Percentiles rank a stretch among this genome's conserved stretches.
Conservation (phyloP, 495 filamentous ascomycete genomes). For the Xylaria telfairii region DNA sequence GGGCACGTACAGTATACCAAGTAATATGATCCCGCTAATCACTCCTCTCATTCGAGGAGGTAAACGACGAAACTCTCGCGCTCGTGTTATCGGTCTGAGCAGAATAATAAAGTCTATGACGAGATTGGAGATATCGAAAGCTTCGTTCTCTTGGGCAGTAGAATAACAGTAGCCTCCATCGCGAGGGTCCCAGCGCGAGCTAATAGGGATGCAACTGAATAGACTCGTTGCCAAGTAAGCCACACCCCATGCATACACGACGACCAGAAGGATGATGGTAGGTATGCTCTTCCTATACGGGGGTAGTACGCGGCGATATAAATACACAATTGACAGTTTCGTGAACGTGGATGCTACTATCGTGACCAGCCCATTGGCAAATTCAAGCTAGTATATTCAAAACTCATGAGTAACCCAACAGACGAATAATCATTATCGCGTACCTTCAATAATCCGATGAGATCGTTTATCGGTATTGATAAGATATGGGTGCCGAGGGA, state of each 20-base stretch:
- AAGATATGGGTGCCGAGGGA: background rate
- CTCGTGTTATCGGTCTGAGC: background rate
- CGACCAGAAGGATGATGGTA: background rate
- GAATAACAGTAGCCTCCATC: background rate
- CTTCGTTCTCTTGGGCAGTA: background rate
- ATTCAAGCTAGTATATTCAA: background rate
- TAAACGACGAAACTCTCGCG: background rate
- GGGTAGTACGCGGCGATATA: background rate
- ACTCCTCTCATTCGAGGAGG: background rate
- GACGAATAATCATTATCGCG: background rate
- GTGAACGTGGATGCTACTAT: slow-evolving; percentile 5
- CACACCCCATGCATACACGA: slow-evolving; percentile 4
- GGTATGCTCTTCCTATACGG: background rate
- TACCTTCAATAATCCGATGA: background rate
- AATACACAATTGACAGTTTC: background rate
- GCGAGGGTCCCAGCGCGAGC: background rate
- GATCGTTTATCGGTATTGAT: background rate
- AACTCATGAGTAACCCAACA: background rate
- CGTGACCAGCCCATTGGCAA: background rate
- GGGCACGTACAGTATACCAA: background rate
- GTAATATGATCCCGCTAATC: background rate
- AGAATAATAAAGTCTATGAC: background rate
- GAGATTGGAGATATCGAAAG: slow-evolving; percentile 2
- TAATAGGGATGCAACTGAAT: slow-evolving; percentile 5
- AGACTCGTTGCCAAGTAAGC: background rate